Evolutionary conservation across 805 yeast species (phyloP).

Genomic region (Candida insectalens): DNA sequence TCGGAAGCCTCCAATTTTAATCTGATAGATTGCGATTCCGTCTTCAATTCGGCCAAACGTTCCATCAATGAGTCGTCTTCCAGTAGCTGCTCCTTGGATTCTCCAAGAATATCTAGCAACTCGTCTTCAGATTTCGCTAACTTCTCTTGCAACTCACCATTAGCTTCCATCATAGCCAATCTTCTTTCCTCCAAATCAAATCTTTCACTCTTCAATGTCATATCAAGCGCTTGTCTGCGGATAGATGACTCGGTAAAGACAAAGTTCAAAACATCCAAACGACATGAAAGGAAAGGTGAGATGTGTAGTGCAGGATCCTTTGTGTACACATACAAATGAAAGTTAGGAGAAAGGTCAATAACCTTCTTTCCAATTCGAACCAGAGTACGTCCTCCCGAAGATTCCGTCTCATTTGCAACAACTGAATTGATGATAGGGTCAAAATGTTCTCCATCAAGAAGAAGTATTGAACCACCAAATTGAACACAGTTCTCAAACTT

Average conservation of each 20-base stretch:
- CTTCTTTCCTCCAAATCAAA: conserved; percentile 64
- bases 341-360: conserved; percentile 58
- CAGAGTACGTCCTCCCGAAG: conserved; percentile 61
- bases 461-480: conserved; percentile 68
- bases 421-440: conserved; percentile 67
- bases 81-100: conserved; percentile 49
- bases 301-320: conserved; percentile 40
- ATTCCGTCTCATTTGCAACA: conserved; percentile 47
- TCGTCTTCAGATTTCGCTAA: conserved; percentile 48
- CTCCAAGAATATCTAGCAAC: conserved; percentile 47
- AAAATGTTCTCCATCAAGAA: conserved; percentile 71
- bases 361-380: conserved; percentile 52
- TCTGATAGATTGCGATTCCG: conserved; percentile 47
- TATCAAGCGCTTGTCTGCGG: conserved; percentile 51
- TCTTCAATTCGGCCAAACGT: conserved; percentile 56
- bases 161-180: conserved; percentile 39
- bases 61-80: conserved; percentile 55
- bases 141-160: conserved; percentile 47
- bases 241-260: conserved; percentile 61
- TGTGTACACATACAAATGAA: conserved; percentile 52
- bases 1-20: conserved; percentile 44
- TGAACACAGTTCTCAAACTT: conserved; percentile 72
- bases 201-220: conserved; percentile 39
- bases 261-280: conserved; percentile 61
- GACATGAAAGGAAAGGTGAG: conserved; percentile 47